These are phyloP conservation scores for Claviceps sorghi DNA, from an alignment of 2,329 filamentous ascomycete genomes.

Conservation along the genomic window DNA sequence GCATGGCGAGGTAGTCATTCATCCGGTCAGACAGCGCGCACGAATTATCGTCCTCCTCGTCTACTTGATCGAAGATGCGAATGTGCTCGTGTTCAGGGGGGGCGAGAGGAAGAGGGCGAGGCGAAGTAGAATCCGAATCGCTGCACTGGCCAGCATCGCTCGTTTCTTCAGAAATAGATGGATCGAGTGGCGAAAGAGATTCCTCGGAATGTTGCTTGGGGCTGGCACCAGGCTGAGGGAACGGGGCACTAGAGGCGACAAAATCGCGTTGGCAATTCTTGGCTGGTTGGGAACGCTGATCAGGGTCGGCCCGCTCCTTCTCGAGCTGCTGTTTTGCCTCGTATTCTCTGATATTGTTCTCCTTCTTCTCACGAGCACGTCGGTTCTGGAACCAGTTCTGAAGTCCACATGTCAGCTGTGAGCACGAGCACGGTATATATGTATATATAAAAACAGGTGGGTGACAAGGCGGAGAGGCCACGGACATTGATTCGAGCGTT, in stretches of 20 bases:
- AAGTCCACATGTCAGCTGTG: not conserved
- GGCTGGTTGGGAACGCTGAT: constrained; percentile 13
- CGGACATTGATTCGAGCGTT: constrained; percentile 48
- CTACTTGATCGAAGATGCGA: constrained; percentile 1
- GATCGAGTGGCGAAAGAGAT: constrained; percentile 8
- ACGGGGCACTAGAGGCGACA: constrained; percentile 27
- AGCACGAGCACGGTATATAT: not conserved
- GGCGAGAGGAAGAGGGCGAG: not conserved
- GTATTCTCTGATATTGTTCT: constrained; percentile 35
- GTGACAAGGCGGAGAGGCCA: constrained; percentile 5
- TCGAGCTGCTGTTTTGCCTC: constrained; percentile 24
- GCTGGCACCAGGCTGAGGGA: constrained; percentile 16
- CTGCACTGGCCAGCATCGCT: constrained; percentile 15
- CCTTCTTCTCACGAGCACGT: constrained; percentile 50
- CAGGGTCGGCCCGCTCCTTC: constrained; percentile 17
- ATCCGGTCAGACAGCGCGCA: constrained; percentile 6
- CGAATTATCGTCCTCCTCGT: constrained; percentile 6
- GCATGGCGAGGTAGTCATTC: constrained; percentile 9
- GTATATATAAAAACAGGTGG: too few species aligned
- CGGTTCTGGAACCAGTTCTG: constrained; percentile 59
- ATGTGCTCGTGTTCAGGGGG: not conserved
- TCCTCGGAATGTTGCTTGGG: constrained; percentile 6
- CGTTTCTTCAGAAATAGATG: constrained; percentile 9
- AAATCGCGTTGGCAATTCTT: constrained; percentile 20
- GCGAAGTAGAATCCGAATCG: constrained; percentile 13